Evolutionary conservation across 768 basidiomycete genomes (phyloP).

Genomic region (Daedalea quercina): DNA sequence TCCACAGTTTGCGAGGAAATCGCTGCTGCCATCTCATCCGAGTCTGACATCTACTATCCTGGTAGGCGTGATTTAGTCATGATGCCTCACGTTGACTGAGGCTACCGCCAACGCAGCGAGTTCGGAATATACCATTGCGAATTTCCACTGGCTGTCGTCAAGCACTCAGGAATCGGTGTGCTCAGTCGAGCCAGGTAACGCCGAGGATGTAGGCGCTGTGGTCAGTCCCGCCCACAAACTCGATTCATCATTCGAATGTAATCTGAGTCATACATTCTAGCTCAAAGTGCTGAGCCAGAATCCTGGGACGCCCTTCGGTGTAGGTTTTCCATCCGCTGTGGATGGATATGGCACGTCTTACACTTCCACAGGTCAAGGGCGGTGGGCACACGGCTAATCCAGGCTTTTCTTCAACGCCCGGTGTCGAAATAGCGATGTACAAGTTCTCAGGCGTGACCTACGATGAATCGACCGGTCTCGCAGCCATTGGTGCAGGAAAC

Average conservation of each 20-base stretch:
- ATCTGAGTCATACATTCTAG: constrained; percentile 28
- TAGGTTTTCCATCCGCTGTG: constrained; percentile 11
- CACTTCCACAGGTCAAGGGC: constrained; percentile 15
- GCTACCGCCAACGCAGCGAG: not conserved
- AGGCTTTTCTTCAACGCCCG: constrained; percentile 22
- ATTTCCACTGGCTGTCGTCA: not conserved
- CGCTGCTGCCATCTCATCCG: not conserved
- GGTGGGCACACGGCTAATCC: constrained; percentile 20
- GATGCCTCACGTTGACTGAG: not conserved
- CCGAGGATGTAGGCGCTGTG: not conserved
- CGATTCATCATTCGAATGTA: not conserved
- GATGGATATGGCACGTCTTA: not conserved
- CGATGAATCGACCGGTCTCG: not conserved
- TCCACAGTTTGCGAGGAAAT: not conserved
- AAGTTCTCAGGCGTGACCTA: not conserved
- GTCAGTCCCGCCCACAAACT: not conserved
- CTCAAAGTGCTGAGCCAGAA: constrained; percentile 35
- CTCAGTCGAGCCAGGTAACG: not conserved
- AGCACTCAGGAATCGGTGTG: not conserved
- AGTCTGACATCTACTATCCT: not conserved
- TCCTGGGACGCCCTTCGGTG: constrained; percentile 44
- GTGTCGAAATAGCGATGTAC: constrained; percentile 19
- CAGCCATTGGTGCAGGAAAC: not conserved
- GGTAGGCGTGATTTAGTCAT: not conserved
- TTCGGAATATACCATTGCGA: not conserved